These are phyloP conservation scores for Phylloporus scabripes DNA, from an alignment of 768 basidiomycete species.

Conservation along the genomic window DNA sequence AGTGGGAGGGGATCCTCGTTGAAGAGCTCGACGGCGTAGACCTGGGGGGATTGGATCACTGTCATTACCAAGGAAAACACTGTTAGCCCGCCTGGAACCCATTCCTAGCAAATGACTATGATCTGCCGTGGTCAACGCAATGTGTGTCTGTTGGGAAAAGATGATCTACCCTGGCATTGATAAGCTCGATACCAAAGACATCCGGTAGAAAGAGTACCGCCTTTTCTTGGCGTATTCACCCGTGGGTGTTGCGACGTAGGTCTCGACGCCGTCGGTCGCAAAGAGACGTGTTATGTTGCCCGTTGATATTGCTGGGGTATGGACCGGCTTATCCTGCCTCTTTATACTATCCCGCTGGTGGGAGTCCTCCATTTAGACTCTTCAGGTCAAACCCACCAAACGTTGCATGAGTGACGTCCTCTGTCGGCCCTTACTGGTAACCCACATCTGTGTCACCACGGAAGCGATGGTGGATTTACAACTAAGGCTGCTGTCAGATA, in stretches of 20 bases:
- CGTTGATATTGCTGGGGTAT: no score
- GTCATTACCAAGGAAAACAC: no score
- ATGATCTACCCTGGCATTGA: constrained; percentile 39
- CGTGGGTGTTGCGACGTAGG: constrained; percentile 51
- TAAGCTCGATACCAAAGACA: constrained; percentile 44
- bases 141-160: neutral
- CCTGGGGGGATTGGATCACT: constrained; percentile 5
- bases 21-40: constrained; percentile 25
- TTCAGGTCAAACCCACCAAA: no score
- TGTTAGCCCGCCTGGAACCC: constrained; percentile 29
- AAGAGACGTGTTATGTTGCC: no score
- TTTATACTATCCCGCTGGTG: no score
- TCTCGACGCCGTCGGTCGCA: constrained; percentile 43
- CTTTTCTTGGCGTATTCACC: constrained; percentile 49
- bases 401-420: no score
- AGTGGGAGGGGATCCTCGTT: constrained; percentile 23
- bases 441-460: no score
- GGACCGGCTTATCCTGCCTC: no score
- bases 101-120: constrained; percentile 37
- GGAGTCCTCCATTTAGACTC: no score
- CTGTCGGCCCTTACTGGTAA: no score
- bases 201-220: constrained; percentile 52
- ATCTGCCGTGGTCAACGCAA: neutral
- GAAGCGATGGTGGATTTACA: no score
- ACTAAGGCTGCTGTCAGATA: no score